phyloP scores from a whole-genome alignment of 129 eudicot species.

The Helichrysum umbraculigerum region DNA sequence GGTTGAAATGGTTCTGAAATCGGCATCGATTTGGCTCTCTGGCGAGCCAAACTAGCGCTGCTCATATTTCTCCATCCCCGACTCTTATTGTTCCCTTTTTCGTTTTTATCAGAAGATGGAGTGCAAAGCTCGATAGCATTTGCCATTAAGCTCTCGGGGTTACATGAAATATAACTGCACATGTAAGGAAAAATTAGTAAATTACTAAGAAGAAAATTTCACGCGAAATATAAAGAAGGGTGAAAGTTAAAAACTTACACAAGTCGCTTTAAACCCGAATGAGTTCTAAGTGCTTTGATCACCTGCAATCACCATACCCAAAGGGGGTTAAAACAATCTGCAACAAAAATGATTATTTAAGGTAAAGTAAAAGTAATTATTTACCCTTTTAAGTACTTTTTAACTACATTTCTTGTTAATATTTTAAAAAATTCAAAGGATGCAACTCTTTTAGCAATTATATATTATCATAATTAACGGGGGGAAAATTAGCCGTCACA shows the following conservation, averaged over 20 bases:
- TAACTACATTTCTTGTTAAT: not conserved
- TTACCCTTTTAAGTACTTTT: not conserved
- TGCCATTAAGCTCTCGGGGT: conserved; percentile 94
- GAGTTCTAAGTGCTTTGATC: conserved; percentile 84
- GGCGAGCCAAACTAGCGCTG: conserved; percentile 86
- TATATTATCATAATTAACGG: not conserved
- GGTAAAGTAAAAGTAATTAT: not conserved
- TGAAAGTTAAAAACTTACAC: conserved; percentile 57
- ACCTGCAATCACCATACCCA: conserved; percentile 53
- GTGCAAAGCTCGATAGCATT: conserved; percentile 97
- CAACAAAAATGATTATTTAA: not conserved
- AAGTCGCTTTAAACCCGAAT: conserved; percentile 77
- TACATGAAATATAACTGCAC: conserved; percentile 88
- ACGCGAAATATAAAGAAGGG: not conserved
- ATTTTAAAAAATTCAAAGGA: no score
- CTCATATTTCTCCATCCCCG: conserved; percentile 84
- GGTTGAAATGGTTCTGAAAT: conserved; percentile 86
- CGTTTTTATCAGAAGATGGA: conserved; percentile 68
- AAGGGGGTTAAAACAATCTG: not conserved
- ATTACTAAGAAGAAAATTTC: conserved; percentile 8
- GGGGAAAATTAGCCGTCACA: not conserved
- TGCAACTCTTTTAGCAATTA: not conserved
- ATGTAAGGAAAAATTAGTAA: conserved; percentile 3
- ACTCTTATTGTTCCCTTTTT: conserved; percentile 65
- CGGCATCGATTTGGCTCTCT: conserved; percentile 90